phyloP scores from a whole-genome alignment of 139 green algal genomes.

The Diplosphaera chodatii region DNA sequence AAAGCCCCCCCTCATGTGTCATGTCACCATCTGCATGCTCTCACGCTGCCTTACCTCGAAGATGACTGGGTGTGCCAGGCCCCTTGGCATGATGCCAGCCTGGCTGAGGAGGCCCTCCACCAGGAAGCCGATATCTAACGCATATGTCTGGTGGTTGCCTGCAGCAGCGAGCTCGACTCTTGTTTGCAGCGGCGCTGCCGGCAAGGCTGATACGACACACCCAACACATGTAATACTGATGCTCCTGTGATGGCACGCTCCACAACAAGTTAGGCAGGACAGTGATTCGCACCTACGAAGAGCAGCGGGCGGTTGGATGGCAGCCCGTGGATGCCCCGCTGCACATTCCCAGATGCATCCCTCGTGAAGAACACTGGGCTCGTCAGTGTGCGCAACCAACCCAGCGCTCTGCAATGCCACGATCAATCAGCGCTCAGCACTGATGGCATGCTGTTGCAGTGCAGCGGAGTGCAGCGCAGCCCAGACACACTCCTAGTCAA shows the following conservation, averaged over 20 bases:
- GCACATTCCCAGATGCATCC: conserved; percentile 28
- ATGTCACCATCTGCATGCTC: too few relatives aligned
- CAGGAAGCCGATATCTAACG: conserved; percentile 59
- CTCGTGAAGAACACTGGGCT: conserved; percentile 82
- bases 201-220: too few relatives aligned
- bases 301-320: conserved; percentile 54
- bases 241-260: too few relatives aligned
- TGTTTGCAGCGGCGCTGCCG: too few relatives aligned
- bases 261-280: too few relatives aligned
- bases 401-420: conserved; percentile 9
- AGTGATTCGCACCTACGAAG: conserved; percentile 75
- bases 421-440: neutral
- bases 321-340: conserved; percentile 26
- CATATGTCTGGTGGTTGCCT: conserved; percentile 89
- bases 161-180: too few relatives aligned
- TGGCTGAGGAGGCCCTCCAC: conserved; percentile 14
- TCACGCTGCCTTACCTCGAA: conserved; percentile 44
- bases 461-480: too few relatives aligned
- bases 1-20: too few relatives aligned
- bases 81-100: conserved; percentile 14
- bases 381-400: conserved; percentile 34
- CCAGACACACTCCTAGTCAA: too few relatives aligned
- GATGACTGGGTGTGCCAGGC: conserved; percentile 51
- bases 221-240: too few relatives aligned
- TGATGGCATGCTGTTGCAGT: too few relatives aligned